Percentiles rank a stretch among this genome's conserved stretches.
Conservation (phyloP, 495 filamentous ascomycete genomes). For the Cudoniella acicularis region DNA sequence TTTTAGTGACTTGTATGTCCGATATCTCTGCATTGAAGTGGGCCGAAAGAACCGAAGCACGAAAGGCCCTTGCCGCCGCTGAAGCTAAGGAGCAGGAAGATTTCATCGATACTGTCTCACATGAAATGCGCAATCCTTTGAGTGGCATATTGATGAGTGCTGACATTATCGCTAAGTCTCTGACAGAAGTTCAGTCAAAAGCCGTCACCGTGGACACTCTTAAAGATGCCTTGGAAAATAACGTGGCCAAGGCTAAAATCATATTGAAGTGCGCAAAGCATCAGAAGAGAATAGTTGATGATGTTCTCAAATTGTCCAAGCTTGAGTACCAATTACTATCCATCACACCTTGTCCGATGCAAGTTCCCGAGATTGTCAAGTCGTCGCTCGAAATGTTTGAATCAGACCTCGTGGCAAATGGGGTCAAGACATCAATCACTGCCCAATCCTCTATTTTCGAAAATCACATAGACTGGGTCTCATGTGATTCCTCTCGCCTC, state of each 20-base stretch:
- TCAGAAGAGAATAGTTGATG: conserved; percentile 77
- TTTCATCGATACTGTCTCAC: conserved; percentile 74
- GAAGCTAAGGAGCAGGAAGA: conserved; percentile 58
- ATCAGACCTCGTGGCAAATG: conserved; percentile 64
- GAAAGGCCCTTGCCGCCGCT: conserved; percentile 23
- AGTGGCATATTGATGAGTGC: conserved; percentile 66
- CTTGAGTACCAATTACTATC: conserved; percentile 68
- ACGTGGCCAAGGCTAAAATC: conserved; percentile 68
- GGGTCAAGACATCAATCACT: conserved; percentile 60
- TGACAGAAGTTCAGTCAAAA: conserved; percentile 31
- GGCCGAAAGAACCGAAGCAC: conserved; percentile 33
- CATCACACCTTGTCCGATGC: conserved; percentile 61
- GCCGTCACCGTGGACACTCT: conserved; percentile 10
- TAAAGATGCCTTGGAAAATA: conserved; percentile 12
- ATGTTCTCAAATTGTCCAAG: conserved; percentile 75
- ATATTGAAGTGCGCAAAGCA: conserved; percentile 73
- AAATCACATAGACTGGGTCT: conserved; percentile 59
- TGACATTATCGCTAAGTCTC: conserved; percentile 55
- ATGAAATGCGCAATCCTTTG: conserved; percentile 72
- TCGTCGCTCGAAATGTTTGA: conserved; percentile 75
- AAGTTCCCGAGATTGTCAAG: conserved; percentile 69
- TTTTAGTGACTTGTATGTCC: conserved; percentile 11
- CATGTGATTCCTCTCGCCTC: conserved; percentile 65
- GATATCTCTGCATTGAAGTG: conserved; percentile 50
- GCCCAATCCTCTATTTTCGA: conserved; percentile 53